Conservation (phyloP, 1,284 basidiomycete species). For the Ustilago shanxiensis region DNA sequence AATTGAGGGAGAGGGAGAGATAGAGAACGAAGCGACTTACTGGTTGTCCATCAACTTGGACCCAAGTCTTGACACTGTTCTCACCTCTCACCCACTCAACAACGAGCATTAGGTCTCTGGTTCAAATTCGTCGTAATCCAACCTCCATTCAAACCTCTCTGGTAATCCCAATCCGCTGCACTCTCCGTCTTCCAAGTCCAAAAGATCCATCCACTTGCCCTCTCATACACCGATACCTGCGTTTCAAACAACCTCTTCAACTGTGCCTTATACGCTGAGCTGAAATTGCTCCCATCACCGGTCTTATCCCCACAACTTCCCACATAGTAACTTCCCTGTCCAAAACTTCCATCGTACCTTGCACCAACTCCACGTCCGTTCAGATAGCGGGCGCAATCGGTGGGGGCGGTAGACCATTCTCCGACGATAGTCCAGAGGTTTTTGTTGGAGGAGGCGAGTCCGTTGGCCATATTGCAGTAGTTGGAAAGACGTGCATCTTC, state of each 20-base stretch:
- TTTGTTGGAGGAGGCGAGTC: conserved; percentile 45
- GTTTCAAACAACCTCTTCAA: conserved; percentile 87
- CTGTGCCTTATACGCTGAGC: conserved; percentile 83
- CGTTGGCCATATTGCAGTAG: conserved; percentile 52
- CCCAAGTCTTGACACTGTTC: too few relatives aligned
- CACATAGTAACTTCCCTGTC: conserved; percentile 70
- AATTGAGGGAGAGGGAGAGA: too few relatives aligned
- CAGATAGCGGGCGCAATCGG: conserved; percentile 87
- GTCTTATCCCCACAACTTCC: conserved; percentile 83
- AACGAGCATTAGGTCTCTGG: conserved; percentile 47
- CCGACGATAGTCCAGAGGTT: conserved; percentile 66
- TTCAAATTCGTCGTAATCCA: conserved; percentile 61
- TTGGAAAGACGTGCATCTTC: conserved; percentile 55
- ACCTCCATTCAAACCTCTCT: conserved; percentile 63
- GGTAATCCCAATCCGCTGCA: conserved; percentile 69
- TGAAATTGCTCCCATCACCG: conserved; percentile 81
- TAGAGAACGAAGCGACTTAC: too few relatives aligned
- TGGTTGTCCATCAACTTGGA: too few relatives aligned
- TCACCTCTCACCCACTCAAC: conserved; percentile 16
- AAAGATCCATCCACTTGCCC: conserved; percentile 79
- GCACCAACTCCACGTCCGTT: conserved; percentile 77
- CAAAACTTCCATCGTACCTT: conserved; percentile 82
- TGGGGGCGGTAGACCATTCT: conserved; percentile 75
- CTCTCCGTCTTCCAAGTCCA: conserved; percentile 83
- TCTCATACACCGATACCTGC: conserved; percentile 73